These are phyloP conservation scores for Rhizophagus prolifer DNA, from an alignment of 192 early-diverging fungal species.

Conservation along the genomic window DNA sequence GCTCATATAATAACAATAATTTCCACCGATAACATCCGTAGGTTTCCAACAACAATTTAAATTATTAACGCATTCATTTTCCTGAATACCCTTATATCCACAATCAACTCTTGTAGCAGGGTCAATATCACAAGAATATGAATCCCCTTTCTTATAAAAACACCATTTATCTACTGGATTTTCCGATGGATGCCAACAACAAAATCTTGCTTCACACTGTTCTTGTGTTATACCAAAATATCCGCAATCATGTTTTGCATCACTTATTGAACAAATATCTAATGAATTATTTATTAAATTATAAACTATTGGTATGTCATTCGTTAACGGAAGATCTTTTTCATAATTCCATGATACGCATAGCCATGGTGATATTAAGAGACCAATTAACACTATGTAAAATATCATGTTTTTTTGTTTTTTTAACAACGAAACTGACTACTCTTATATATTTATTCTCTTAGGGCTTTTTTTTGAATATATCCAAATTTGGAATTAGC, in stretches of 20 bases:
- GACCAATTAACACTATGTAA: background rate
- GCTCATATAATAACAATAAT: background rate
- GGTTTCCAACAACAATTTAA: constrained; percentile 20
- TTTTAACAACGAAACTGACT: no score
- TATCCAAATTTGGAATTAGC: no score
- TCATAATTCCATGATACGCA: background rate
- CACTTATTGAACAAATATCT: background rate
- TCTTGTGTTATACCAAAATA: constrained; percentile 16
- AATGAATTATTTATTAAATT: background rate
- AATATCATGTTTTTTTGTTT: background rate
- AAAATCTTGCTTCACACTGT: background rate
- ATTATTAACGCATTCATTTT: background rate
- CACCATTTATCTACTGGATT: background rate
- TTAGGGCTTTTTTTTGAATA: no score
- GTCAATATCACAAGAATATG: constrained; percentile 1
- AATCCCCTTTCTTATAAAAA: background rate
- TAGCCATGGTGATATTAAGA: background rate
- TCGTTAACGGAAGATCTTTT: background rate
- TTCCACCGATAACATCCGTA: background rate
- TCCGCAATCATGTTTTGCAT: background rate
- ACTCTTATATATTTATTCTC: no score
- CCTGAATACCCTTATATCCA: background rate
- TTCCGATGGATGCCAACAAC: constrained; percentile 1
- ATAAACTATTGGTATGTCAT: background rate
- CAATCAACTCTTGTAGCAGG: background rate